Evolutionary conservation across 768 basidiomycete genomes (phyloP), one percentile per base, ranked within the genome.

Genomic region (Lyophyllum decastes): DNA sequence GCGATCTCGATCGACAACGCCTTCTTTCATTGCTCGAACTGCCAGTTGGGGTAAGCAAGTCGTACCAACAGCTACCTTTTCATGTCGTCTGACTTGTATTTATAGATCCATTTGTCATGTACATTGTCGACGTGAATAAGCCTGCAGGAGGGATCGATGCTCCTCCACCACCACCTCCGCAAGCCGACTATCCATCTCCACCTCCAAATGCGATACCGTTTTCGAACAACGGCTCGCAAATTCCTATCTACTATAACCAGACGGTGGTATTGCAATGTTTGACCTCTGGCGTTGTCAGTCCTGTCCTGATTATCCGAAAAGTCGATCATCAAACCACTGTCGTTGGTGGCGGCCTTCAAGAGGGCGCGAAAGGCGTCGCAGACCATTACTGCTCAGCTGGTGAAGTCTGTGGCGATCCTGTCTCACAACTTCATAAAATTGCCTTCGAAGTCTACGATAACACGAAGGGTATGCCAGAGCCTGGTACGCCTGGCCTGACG

Each of bases 171-270:
- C 90, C 91, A 16, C 89, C 92, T 3, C 90, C 87, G 0, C 90
- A 93, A 54, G 85, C 89, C 0, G 94, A 94, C 62, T 98, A 94
- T 71, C 96, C 96, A 6, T 89, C 90, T 0, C 92, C 92, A 30
- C 94, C 95, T 24, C 90, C 93, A 12, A 94, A 95, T 62, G 94
- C 92, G 5, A 93, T 96, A 49, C 78, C 90, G 5, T 91, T 92
- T 72, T 87, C 87, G 41, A 88, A 87, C 70, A 90, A 90, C 62
- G 89, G 90, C 0, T 87, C 88, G 3, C 90, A 90, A 66, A 94
- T 93, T 47, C 89, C 94, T 17, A 88, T 98, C 57, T 94, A 95
- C 73, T 98, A 98, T 80, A 98, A 98, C 68, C 92, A 95, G 71
- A 95, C 94, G 1, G 90, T 98, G 47, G 93, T 98, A 27, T 73